Evolutionary conservation across 2,329 filamentous ascomycete genomes (phyloP).

Genomic region (Zopfia rhizophila): DNA sequence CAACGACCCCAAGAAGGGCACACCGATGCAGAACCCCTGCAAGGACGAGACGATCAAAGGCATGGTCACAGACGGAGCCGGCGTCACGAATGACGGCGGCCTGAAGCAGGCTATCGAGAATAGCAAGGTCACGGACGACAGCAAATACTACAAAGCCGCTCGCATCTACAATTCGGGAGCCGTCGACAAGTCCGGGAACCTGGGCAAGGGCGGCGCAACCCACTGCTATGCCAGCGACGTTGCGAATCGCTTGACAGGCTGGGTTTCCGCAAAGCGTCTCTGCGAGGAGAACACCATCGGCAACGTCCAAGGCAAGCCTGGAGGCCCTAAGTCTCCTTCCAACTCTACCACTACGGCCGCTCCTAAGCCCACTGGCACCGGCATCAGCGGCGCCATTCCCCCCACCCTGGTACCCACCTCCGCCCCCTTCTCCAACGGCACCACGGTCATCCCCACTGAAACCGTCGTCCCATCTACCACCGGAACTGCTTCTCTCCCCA

Average conservation of each 20-base stretch:
- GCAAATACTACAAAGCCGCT: slow-evolving; percentile 54
- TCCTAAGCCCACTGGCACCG: too few species aligned
- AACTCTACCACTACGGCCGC: too few species aligned
- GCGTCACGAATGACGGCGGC: slow-evolving; percentile 54
- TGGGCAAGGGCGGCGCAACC: slow-evolving; percentile 52
- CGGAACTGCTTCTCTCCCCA: background rate
- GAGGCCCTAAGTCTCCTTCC: background rate
- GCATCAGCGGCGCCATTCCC: too few species aligned
- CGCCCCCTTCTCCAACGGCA: too few species aligned
- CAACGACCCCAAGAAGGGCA: slow-evolving; percentile 44
- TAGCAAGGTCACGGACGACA: slow-evolving; percentile 34
- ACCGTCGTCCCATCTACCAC: background rate
- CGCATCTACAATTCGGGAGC: slow-evolving; percentile 55
- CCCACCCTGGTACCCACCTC: too few species aligned
- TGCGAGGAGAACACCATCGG: slow-evolving; percentile 9
- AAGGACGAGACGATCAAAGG: slow-evolving; percentile 43
- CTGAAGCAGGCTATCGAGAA: slow-evolving; percentile 50
- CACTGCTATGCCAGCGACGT: slow-evolving; percentile 60
- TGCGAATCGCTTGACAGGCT: slow-evolving; percentile 56
- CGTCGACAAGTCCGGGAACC: background rate
- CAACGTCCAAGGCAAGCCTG: background rate
- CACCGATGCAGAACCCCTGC: slow-evolving; percentile 46
- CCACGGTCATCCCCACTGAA: background rate
- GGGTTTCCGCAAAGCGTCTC: slow-evolving; percentile 29
- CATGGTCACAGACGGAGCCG: slow-evolving; percentile 54